phyloP scores from a whole-genome alignment of 2,329 filamentous ascomycete species.

The Colletotrichum sp. region DNA sequence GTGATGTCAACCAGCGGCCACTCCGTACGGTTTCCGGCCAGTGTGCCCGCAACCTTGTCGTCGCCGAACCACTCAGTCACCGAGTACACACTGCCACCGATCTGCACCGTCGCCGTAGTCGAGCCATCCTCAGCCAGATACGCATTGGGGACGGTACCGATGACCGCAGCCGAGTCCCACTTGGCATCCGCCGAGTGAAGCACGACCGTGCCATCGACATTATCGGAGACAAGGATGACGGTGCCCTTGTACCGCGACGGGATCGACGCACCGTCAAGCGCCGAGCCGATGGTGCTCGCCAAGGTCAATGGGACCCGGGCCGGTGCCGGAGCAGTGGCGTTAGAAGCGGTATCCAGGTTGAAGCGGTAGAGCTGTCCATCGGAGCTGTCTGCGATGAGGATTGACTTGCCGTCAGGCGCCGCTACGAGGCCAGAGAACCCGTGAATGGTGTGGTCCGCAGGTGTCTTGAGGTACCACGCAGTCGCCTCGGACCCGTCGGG shows the following conservation, averaged over 20 bases:
- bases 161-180: constrained; percentile 38
- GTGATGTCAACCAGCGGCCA: constrained; percentile 17
- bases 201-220: constrained; percentile 37
- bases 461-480: constrained; percentile 35
- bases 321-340: neutral
- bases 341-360: constrained; percentile 25
- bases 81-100: constrained; percentile 16
- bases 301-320: neutral
- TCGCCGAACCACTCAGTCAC: constrained; percentile 12
- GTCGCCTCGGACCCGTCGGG: constrained; percentile 28
- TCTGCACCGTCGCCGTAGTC: constrained; percentile 1
- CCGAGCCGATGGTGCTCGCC: neutral
- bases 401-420: constrained; percentile 15
- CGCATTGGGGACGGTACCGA: constrained; percentile 33
- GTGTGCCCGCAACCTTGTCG: neutral
- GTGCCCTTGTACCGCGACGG: constrained; percentile 36
- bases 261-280: constrained; percentile 35
- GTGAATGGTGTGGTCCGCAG: constrained; percentile 28
- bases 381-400: constrained; percentile 34
- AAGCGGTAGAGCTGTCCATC: constrained; percentile 39
- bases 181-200: constrained; percentile 36
- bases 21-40: constrained; percentile 10
- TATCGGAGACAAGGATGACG: constrained; percentile 37
- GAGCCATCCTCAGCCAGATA: neutral
- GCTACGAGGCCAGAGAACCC: constrained; percentile 13